These are phyloP conservation scores for Chytriomyces sp. DNA, from an alignment of 192 early-diverging fungal species.

Conservation along the genomic window DNA sequence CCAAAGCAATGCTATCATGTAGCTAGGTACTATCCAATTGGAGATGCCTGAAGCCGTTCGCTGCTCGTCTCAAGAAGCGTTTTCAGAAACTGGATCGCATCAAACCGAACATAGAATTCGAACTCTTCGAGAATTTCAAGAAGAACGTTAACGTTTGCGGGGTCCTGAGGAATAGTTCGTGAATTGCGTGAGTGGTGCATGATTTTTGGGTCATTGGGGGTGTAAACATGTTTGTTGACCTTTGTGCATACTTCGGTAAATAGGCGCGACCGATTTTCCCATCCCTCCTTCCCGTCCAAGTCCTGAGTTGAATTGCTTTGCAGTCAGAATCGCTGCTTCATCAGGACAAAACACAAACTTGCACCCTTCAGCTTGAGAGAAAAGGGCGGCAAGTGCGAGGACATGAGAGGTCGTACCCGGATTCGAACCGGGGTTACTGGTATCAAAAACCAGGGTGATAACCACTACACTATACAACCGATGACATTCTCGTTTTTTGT, in stretches of 20 bases:
- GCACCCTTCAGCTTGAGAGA: too few species aligned
- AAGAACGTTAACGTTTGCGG: conserved; percentile 75
- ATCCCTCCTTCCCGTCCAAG: conserved; percentile 14
- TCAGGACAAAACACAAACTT: too few species aligned
- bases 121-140: conserved; percentile 87
- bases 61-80: conserved; percentile 70
- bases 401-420: too few species aligned
- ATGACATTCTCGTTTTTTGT: too few species aligned
- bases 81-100: conserved; percentile 83
- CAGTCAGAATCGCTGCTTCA: neutral
- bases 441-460: too few species aligned
- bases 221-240: conserved; percentile 21
- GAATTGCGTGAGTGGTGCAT: neutral
- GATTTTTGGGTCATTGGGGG: neutral
- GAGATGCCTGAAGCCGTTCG: conserved; percentile 76
- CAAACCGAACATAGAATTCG: conserved; percentile 95
- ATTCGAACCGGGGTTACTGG: too few species aligned
- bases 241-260: conserved; percentile 55
- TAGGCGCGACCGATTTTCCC: conserved; percentile 46
- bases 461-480: too few species aligned
- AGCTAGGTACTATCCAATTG: too few species aligned
- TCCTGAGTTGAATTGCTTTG: conserved; percentile 9
- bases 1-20: too few species aligned
- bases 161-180: conserved; percentile 34
- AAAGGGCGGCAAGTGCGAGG: too few species aligned